phyloP scores from a whole-genome alignment of 148 eudicot species.

The Talinum fruticosum region DNA sequence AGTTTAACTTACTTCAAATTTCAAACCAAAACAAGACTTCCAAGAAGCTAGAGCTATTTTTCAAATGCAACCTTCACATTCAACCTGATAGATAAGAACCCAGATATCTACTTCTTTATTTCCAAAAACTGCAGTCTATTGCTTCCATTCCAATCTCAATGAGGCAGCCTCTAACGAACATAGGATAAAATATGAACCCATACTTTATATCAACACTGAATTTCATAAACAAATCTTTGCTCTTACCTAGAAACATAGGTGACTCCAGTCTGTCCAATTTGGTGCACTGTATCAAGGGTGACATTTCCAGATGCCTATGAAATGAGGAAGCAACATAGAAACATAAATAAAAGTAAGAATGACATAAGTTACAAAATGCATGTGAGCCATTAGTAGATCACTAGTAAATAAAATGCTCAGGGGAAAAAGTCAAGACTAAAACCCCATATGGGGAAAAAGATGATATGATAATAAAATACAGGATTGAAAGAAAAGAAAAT shows the following conservation, averaged over 20 bases:
- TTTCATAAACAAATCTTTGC: background rate
- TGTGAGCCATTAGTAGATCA: background rate
- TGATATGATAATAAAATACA: background rate
- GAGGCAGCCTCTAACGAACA: background rate
- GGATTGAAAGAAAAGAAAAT: background rate
- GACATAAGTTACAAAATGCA: background rate
- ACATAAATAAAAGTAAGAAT: background rate
- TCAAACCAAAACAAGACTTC: background rate
- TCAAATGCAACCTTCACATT: no score
- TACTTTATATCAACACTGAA: background rate
- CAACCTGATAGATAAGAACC: no score
- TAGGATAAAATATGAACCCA: background rate
- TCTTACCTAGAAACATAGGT: slow-evolving; percentile 81
- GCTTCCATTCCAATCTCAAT: background rate
- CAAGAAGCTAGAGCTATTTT: background rate
- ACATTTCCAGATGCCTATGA: slow-evolving; percentile 95
- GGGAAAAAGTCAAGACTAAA: background rate
- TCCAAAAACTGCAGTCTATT: background rate
- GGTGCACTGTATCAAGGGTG: slow-evolving; percentile 75
- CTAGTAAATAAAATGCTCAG: background rate
- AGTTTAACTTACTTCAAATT: background rate
- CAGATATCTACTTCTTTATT: background rate
- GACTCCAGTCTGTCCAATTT: slow-evolving; percentile 87
- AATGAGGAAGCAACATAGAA: background rate
- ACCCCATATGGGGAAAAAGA: background rate